Evolutionary conservation across 129 eudicot genomes (phyloP).

Genomic region (Artemisia tridentata): DNA sequence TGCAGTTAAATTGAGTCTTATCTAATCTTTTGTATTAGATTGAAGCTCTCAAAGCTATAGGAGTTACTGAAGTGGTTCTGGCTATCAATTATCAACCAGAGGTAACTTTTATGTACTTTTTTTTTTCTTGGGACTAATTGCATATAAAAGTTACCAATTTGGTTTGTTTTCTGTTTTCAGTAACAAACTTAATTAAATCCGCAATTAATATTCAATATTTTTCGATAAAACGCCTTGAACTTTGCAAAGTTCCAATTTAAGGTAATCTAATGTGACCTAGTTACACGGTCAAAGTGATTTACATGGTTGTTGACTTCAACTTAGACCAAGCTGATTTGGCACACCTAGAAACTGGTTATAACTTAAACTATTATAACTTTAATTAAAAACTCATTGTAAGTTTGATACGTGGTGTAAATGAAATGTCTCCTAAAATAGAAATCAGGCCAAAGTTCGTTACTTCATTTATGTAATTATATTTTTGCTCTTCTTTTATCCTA

Average conservation of each 20-base stretch:
- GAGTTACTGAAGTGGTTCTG: constrained; percentile 86
- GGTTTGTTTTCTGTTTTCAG: background rate
- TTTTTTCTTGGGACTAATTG: background rate
- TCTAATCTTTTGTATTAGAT: constrained; percentile 47
- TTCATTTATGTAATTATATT: background rate
- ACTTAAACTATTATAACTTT: too few species aligned
- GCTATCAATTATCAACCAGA: constrained; percentile 97
- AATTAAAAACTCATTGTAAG: background rate
- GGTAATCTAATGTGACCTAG: too few species aligned
- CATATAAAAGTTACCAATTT: background rate
- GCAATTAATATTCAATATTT: too few species aligned
- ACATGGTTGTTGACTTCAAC: background rate
- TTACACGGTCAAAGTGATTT: too few species aligned
- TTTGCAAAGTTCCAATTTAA: too few species aligned
- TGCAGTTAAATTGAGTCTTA: background rate
- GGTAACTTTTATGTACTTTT: constrained; percentile 38
- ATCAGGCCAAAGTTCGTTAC: background rate
- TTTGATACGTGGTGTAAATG: background rate
- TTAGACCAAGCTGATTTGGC: background rate
- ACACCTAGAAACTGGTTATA: too few species aligned
- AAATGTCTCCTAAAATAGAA: background rate
- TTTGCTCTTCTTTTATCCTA: background rate
- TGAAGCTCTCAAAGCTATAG: constrained; percentile 87
- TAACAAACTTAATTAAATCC: background rate
- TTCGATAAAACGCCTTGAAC: too few species aligned